Evolutionary conservation across 208 protist species (phyloP), one percentile per base, ranked within the genome.

Genomic region (Leishmania martiniquensis): DNA sequence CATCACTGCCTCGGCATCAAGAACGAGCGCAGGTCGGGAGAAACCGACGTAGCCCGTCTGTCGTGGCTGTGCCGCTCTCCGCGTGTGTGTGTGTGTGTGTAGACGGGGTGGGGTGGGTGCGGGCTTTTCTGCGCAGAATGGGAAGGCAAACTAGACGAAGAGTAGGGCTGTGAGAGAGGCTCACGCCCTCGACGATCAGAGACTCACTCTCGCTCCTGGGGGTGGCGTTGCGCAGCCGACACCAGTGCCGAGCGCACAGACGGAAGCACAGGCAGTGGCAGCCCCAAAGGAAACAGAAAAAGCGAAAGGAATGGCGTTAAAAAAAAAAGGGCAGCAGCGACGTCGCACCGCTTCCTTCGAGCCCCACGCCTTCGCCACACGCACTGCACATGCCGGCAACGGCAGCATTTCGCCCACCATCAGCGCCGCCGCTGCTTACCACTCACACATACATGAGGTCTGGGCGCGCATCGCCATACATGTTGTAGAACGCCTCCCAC

Each of bases 401-500:
- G 2, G 15, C 37, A 51, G 65, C 65, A 29, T 42, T 51, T 20
- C 20, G 20, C 44, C 39, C 37, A 32, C 42, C 20, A 32, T 29
- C 42, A 29, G 42, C 32, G 65, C 25, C 39, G 65, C 17, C 15
- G n/a, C 39, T 34, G 9, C 25, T 49, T 29, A 9, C 7, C 22
- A 1, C 2, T 81, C 60, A 85, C 20, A 88, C 44, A 34, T 86
- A 86, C 66, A 92, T 72, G 66, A 96, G 81, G 73, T 96, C 88
- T 0, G 75, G 77, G 15, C 89, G 87, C 3, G 63, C 80, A 20
- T 80, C 71, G 25, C 76, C 84, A 81, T 92, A 96, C 39, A 87
- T 70, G 22, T 75, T 72, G 68, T 86, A 87, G 54, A 96, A 96
- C 34, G 54, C n/a, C 17, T 94, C 85, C 77, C 81, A 96, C 13